These are phyloP conservation scores for Tolypocladium nubicola DNA, from an alignment of 2,329 filamentous ascomycete species.

Conservation along the genomic window DNA sequence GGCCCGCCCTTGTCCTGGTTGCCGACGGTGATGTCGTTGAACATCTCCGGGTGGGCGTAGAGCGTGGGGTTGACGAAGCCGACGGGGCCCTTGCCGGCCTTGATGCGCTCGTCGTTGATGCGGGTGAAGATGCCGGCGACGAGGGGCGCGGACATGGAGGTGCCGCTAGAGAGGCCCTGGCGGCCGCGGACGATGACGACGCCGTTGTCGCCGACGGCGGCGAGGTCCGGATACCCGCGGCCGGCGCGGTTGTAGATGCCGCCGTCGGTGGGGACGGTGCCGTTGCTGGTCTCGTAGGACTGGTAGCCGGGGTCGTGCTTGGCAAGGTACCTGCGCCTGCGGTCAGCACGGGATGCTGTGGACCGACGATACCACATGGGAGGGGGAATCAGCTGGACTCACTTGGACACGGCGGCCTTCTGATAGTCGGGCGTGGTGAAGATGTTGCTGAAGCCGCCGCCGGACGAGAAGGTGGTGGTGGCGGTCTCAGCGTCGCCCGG, in stretches of 20 bases:
- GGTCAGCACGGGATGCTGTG: not conserved
- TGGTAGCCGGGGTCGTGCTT: not conserved
- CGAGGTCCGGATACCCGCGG: not conserved
- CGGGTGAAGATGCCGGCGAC: constrained; percentile 23
- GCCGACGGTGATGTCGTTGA: constrained; percentile 7
- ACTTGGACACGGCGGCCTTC: constrained; percentile 12
- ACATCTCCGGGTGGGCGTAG: constrained; percentile 4
- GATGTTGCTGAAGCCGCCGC: constrained; percentile 39
- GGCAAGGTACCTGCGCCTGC: constrained; percentile 5
- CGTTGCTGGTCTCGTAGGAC: not conserved
- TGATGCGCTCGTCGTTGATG: constrained; percentile 18
- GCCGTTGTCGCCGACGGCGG: not conserved
- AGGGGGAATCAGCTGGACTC: not conserved
- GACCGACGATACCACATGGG: not conserved
- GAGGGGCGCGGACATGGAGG: constrained; percentile 27
- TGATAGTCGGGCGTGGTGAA: constrained; percentile 38
- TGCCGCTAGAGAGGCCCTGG: constrained; percentile 35
- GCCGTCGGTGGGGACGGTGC: not conserved
- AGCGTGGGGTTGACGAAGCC: constrained; percentile 24
- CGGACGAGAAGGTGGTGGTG: constrained; percentile 28
- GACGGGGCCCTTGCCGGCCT: constrained; percentile 16
- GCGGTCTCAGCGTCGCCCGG: constrained; percentile 7
- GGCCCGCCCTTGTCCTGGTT: constrained; percentile 9
- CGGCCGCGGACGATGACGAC: constrained; percentile 28
- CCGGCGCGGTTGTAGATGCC: not conserved